Base-by-base conservation (phyloP, 371 early-diverging fungal species). In the Haplosporangium sp. region DNA sequence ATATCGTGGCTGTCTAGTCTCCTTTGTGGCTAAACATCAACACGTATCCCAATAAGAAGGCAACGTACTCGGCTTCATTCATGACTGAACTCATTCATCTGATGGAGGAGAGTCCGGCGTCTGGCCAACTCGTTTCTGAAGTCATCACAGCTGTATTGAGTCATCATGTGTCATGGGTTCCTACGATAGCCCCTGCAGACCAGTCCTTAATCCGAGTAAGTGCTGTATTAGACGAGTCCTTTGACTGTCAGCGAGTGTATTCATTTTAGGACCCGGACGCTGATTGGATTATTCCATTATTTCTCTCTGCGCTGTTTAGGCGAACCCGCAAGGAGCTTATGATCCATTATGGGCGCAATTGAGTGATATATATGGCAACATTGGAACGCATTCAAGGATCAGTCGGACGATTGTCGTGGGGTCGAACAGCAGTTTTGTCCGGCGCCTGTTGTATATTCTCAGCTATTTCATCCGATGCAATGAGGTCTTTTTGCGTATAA, bases 271-370 rank as follows among this genome's bases (percentile, higher is more conserved):
- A 1, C 29, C 29, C 29, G 1, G 4, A 29, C 29, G 1, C 29
- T 29, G 29, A 29, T 29, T 29, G 29, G 29, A 4, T 4, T 29
- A 29, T 4, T 29, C 29, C 41, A 7, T 48, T 36, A 50, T 1
- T 47, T 43, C 4, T 29, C 29, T 29, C 29, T 29, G 29, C 29
- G 29, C 29, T 29, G 29, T 46, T 41, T 42, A 82, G 80, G 74
- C 53, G 13, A 65, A 58, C 63, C 82, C 83, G 18, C 84, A 87
- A 58, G 87, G 89, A 41, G 85, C 85, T 9, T 90, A 90, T 60
- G 88, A 90, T 71, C 91, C 91, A 11, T 63, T 90, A 13, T 90
- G 91, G 91, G 91, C 91, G 20, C 91, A 90, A 70, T 64, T 89
- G 40, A 89, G 90, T 62, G 91, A 90, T 65, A 69, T 90, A 8